Conservation (phyloP, 2,329 filamentous ascomycete genomes). For the Colletotrichum karsti region DNA sequence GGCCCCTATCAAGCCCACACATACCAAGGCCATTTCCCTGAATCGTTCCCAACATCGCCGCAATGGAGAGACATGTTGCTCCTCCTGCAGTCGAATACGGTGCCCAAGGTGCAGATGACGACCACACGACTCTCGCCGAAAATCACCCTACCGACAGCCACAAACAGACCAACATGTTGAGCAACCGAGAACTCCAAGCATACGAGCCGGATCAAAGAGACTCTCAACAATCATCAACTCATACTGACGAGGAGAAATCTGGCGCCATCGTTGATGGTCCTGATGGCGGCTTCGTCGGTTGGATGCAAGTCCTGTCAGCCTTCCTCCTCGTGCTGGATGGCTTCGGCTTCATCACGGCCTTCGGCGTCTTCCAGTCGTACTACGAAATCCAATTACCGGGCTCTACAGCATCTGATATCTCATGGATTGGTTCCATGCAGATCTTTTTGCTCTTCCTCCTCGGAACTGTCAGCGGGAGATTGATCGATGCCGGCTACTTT, state of each 20-base stretch:
- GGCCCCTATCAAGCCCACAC: not conserved
- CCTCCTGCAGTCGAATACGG: not conserved
- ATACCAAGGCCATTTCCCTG: not conserved
- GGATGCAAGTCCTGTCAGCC: constrained; percentile 47
- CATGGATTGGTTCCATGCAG: constrained; percentile 57
- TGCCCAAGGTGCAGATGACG: not conserved
- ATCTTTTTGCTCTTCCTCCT: constrained; percentile 52
- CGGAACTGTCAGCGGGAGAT: constrained; percentile 51
- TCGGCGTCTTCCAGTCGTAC: constrained; percentile 54
- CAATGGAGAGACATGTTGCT: not conserved
- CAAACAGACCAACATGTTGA: not conserved
- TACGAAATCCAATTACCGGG: constrained; percentile 42
- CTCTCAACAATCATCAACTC: not conserved
- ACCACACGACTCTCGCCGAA: not conserved
- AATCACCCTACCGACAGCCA: not conserved
- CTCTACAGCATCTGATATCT: constrained; percentile 46
- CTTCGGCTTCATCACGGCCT: constrained; percentile 55
- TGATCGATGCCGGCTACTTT: constrained; percentile 54
- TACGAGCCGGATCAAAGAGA: not conserved
- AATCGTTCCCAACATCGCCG: not conserved
- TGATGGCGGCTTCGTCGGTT: constrained; percentile 34
- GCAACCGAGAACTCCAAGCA: not conserved
- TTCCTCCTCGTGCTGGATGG: constrained; percentile 51
- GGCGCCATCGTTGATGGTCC: not conserved
- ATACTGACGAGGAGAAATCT: not conserved